A percentile compares a stretch with the other conserved stretches of the same genome.
Conservation (phyloP, 1,284 basidiomycete genomes). For the Moesziomyces sp. region DNA sequence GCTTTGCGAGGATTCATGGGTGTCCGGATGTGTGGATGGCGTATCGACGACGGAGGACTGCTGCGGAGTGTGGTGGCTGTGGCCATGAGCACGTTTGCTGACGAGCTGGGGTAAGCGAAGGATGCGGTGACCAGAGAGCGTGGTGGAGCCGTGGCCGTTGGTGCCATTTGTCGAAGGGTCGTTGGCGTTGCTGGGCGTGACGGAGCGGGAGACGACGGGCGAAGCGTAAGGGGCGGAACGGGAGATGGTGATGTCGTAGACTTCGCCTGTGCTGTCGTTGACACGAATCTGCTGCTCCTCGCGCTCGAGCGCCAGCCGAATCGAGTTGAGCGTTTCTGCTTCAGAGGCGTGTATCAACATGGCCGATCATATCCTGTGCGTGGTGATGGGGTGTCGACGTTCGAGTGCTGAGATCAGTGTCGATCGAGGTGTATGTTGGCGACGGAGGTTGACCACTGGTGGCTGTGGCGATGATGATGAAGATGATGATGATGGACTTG, state of each 20-base stretch:
- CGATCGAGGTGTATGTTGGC: neutral
- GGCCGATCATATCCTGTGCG: slow-evolving; percentile 18
- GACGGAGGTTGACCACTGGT: neutral
- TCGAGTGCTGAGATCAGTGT: slow-evolving; percentile 1
- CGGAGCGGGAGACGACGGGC: slow-evolving; percentile 48
- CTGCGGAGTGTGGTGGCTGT: slow-evolving; percentile 10
- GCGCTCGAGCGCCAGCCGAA: slow-evolving; percentile 55
- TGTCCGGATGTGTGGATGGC: slow-evolving; percentile 7
- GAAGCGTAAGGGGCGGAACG: slow-evolving; percentile 61
- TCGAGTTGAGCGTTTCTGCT: slow-evolving; percentile 55
- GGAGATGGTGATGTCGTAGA: slow-evolving; percentile 63
- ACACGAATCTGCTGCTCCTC: slow-evolving; percentile 62
- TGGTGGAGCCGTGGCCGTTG: slow-evolving; percentile 21
- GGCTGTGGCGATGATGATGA: slow-evolving; percentile 2
- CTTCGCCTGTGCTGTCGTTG: slow-evolving; percentile 58
- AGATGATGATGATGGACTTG: slow-evolving; percentile 3
- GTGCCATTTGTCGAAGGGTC: slow-evolving; percentile 17
- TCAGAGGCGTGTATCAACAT: slow-evolving; percentile 55
- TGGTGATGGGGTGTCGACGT: neutral
- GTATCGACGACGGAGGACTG: slow-evolving; percentile 18
- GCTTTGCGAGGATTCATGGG: slow-evolving; percentile 13
- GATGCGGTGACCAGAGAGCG: slow-evolving; percentile 42
- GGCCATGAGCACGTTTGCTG: slow-evolving; percentile 44
- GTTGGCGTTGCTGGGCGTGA: slow-evolving; percentile 44
- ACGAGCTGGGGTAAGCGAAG: slow-evolving; percentile 58